Base-by-base conservation (phyloP, 441 rosid genomes). In the Gossypium davidsonii region DNA sequence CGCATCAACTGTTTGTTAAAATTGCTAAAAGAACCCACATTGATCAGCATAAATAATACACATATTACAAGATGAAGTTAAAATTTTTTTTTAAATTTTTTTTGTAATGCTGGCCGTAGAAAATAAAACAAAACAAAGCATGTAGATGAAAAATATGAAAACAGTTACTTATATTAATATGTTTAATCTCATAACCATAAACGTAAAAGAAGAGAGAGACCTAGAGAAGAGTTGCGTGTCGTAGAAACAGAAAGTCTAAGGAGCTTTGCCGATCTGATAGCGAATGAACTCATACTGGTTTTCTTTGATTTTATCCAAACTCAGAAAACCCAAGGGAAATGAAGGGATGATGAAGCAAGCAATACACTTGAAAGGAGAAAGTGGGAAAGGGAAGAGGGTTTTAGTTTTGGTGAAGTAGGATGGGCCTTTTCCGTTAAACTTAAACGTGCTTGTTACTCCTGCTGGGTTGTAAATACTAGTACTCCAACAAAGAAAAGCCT, bases 221-320 rank as follows among this genome's bases (percentile, higher is more conserved):
- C 86, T 78, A 77, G 73, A 53, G 84, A 75, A 73, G 81, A 70
- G 39, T 65, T 37, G 49, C 70, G 63, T 12, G 70, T 2, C 6
- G 66, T 39, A 31, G 80, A 55, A 72, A 78, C n/a, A 70, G 81
- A 77, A 68, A 70, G 7, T 74, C 79, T 73, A 11, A 87, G 72
- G 6, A 76, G 48, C 76, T 78, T 87, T 20, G 83, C 81, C 37
- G 85, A 61, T 67, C 81, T 81, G 55, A 60, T 63, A 49, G 88
- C 83, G 14, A 84, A 17, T n/a, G 86, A 78, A 75, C 64, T 78
- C 91, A 88, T 88, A 0, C 0, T 28, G 67, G 20, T 12, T 15
- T 15, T 26, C 6, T n/a, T 39, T 57, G 44, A 58, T 9, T 67
- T 67, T 31, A 67, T 5, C 15, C 21, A 14, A 48, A 48, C 14